A percentile compares a stretch with the other conserved stretches of the same genome.
phyloP scores from a whole-genome alignment of 768 basidiomycete species.

The Russula ochroleuca region DNA sequence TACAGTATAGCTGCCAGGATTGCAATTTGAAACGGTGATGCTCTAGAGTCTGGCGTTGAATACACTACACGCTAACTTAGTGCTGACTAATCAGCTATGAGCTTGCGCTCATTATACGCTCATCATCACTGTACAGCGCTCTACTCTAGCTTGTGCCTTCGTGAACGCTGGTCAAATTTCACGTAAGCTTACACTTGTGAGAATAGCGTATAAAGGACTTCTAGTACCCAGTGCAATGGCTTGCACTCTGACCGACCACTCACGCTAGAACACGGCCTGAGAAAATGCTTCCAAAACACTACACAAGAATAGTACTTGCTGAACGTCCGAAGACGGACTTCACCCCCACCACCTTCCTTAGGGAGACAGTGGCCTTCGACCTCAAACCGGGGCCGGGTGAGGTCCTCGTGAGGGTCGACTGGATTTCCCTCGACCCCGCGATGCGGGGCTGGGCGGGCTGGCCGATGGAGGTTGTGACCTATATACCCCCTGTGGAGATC shows the following conservation, averaged over 20 bases:
- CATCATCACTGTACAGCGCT: too few relatives aligned
- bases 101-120: too few relatives aligned
- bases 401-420: constrained; percentile 73
- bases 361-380: constrained; percentile 49
- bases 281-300: constrained; percentile 31
- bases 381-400: constrained; percentile 52
- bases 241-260: background rate
- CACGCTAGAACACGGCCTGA: too few relatives aligned
- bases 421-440: constrained; percentile 80
- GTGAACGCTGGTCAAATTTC: too few relatives aligned
- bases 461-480: constrained; percentile 68
- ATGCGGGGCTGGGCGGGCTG: constrained; percentile 89
- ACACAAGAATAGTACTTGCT: constrained; percentile 68
- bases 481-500: constrained; percentile 45
- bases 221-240: background rate
- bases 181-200: too few relatives aligned
- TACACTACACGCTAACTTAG: too few relatives aligned
- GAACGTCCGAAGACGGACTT: constrained; percentile 70
- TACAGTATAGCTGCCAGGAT: too few relatives aligned
- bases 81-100: too few relatives aligned
- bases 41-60: too few relatives aligned
- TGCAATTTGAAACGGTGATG: too few relatives aligned
- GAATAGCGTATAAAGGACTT: background rate
- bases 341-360: constrained; percentile 70
- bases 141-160: too few relatives aligned